phyloP scores from a whole-genome alignment of 129 eudicot species.

The Flaveria trinervia region DNA sequence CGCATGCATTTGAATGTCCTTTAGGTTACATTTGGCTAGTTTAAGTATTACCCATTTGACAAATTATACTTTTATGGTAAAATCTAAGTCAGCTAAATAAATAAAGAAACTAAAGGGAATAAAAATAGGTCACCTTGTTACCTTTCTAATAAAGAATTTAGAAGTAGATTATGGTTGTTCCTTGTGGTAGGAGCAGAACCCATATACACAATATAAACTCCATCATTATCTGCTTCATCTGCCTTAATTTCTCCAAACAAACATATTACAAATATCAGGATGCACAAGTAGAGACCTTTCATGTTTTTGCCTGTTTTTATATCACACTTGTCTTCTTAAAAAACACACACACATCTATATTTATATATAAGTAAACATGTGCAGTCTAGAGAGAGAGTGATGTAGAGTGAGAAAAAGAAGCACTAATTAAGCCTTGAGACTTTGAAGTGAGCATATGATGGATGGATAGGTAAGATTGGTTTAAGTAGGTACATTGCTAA shows the following conservation, averaged over 20 bases:
- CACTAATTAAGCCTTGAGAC: conserved; percentile 27
- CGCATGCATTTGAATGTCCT: not conserved
- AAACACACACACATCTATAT: conserved; percentile 4
- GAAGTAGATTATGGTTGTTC: conserved; percentile 48
- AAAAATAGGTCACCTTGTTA: not conserved
- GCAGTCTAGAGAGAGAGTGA: conserved; percentile 22
- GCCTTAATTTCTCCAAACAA: conserved; percentile 25
- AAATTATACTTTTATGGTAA: not conserved
- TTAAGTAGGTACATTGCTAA: conserved; percentile 23
- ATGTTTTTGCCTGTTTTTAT: conserved; percentile 27
- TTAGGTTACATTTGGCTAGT: not conserved
- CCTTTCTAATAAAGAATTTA: conserved; percentile 54
- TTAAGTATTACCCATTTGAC: not conserved
- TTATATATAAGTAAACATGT: conserved; percentile 24
- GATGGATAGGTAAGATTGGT: conserved; percentile 21
- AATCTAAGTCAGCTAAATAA: not conserved
- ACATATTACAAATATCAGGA: conserved; percentile 25
- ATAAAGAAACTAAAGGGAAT: not conserved
- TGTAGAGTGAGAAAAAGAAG: conserved; percentile 25
- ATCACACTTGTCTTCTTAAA: conserved; percentile 4
- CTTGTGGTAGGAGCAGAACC: conserved; percentile 52
- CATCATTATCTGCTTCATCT: conserved; percentile 40
- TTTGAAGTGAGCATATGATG: conserved; percentile 29
- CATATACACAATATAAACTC: conserved; percentile 71
- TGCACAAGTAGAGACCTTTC: conserved; percentile 35